These are phyloP conservation scores for Gymnopilus junonius DNA, from an alignment of 768 basidiomycete species.

Conservation along the genomic window DNA sequence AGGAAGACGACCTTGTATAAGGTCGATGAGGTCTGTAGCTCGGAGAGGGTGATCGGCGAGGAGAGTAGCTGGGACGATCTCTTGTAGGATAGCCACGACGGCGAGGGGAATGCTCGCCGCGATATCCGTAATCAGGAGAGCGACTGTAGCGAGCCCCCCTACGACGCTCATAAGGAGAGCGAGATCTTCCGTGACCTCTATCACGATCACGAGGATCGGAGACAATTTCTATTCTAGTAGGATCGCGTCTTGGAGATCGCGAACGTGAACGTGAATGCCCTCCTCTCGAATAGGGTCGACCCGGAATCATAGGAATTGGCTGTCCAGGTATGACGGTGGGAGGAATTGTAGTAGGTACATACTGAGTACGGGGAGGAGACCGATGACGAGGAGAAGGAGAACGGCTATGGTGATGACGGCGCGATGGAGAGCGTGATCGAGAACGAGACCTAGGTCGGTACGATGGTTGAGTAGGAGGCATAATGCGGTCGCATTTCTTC, in stretches of 20 bases:
- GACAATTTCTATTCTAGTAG: slow-evolving; percentile 17
- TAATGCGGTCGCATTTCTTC: slow-evolving; percentile 8
- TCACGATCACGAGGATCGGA: slow-evolving; percentile 14
- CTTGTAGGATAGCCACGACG: slow-evolving; percentile 15
- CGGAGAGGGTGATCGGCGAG: slow-evolving; percentile 4
- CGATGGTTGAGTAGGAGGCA: not conserved
- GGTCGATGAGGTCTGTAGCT: not conserved
- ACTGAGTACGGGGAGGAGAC: slow-evolving; percentile 9
- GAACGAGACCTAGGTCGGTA: slow-evolving; percentile 4
- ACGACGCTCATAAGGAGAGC: slow-evolving; percentile 13
- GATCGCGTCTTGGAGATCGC: slow-evolving; percentile 18
- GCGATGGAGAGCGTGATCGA: slow-evolving; percentile 12
- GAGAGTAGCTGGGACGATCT: slow-evolving; percentile 9
- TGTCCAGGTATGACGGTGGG: slow-evolving; percentile 13
- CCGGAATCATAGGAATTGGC: slow-evolving; percentile 9
- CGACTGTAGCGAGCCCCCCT: slow-evolving; percentile 1
- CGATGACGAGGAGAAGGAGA: slow-evolving; percentile 14
- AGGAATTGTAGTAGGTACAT: slow-evolving; percentile 3
- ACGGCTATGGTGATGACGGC: slow-evolving; percentile 28
- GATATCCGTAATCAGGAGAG: slow-evolving; percentile 8
- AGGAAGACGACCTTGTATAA: slow-evolving; percentile 8
- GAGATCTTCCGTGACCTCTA: slow-evolving; percentile 8
- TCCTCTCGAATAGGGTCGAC: not conserved
- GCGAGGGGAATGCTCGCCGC: slow-evolving; percentile 9
- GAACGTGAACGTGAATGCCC: slow-evolving; percentile 25